phyloP scores from a whole-genome alignment of 2,329 filamentous ascomycete genomes.

The Neopestalotiopsis clavispora region DNA sequence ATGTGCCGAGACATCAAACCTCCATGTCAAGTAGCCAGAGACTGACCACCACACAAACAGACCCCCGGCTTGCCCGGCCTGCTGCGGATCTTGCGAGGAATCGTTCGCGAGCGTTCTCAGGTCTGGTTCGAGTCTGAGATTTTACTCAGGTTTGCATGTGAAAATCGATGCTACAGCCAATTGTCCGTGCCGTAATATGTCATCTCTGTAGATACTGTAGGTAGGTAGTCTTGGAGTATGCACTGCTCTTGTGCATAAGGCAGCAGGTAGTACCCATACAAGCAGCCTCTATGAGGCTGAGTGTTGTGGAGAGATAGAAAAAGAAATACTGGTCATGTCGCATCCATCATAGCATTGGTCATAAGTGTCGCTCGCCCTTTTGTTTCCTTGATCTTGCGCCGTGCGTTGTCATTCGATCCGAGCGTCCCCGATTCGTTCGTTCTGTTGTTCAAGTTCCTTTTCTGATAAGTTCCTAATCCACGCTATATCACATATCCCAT shows the following conservation, averaged over 20 bases:
- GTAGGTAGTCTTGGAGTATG: background rate
- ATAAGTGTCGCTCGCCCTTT: slow-evolving; percentile 13
- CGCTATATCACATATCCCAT: background rate
- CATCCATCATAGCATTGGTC: slow-evolving; percentile 12
- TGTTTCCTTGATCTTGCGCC: slow-evolving; percentile 1
- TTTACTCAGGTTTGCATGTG: too few relatives aligned
- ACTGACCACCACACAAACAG: too few relatives aligned
- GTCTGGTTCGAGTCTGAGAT: too few relatives aligned
- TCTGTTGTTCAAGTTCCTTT: background rate
- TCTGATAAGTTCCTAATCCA: background rate
- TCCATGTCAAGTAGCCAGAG: too few relatives aligned
- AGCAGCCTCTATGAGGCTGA: slow-evolving; percentile 6
- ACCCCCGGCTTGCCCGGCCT: too few relatives aligned
- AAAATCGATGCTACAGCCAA: too few relatives aligned
- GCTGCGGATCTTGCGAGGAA: too few relatives aligned
- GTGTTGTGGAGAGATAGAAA: background rate
- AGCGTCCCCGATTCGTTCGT: background rate
- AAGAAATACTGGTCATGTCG: slow-evolving; percentile 22
- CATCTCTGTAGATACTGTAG: too few relatives aligned
- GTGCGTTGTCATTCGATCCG: background rate
- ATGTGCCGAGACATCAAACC: slow-evolving; percentile 1
- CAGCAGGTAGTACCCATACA: slow-evolving; percentile 12
- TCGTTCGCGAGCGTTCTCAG: too few relatives aligned
- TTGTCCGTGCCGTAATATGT: too few relatives aligned
- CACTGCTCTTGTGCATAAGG: background rate